Conservation (phyloP, 805 yeast genomes). For the Starmera dryadoides region DNA sequence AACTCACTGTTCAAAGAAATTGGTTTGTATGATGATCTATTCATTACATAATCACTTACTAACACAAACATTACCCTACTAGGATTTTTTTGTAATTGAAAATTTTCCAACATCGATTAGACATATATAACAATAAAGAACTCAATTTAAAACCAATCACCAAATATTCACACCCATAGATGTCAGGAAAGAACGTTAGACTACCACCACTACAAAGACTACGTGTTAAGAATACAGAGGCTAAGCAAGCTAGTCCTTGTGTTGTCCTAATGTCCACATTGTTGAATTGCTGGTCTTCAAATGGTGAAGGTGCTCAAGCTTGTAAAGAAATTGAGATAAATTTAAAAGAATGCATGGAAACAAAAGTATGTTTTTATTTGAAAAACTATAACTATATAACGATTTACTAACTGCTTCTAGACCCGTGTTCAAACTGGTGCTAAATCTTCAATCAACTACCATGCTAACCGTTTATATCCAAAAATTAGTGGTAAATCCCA, state of each 20-base stretch:
- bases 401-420: too few species aligned
- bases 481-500: slow-evolving; percentile 44
- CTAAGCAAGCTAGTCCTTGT: slow-evolving; percentile 63
- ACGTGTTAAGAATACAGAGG: slow-evolving; percentile 58
- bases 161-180: background rate
- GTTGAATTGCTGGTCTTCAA: slow-evolving; percentile 94
- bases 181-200: slow-evolving; percentile 19
- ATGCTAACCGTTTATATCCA: slow-evolving; percentile 42
- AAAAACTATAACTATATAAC: too few species aligned
- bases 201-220: slow-evolving; percentile 72
- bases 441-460: slow-evolving; percentile 42
- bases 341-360: slow-evolving; percentile 66
- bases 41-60: too few species aligned
- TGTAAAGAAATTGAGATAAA: slow-evolving; percentile 64
- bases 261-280: slow-evolving; percentile 75
- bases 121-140: too few species aligned
- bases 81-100: too few species aligned
- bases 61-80: too few species aligned
- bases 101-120: too few species aligned
- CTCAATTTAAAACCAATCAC: too few species aligned
- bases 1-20: too few species aligned
- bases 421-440: too few species aligned
- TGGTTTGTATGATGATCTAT: too few species aligned
- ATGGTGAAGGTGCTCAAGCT: slow-evolving; percentile 69
- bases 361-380: slow-evolving; percentile 22